A percentile compares a stretch with the other conserved stretches of the same genome.
Conservation (phyloP, 2,329 filamentous ascomycete genomes). For the Mycosphaerelloides madeirae region DNA sequence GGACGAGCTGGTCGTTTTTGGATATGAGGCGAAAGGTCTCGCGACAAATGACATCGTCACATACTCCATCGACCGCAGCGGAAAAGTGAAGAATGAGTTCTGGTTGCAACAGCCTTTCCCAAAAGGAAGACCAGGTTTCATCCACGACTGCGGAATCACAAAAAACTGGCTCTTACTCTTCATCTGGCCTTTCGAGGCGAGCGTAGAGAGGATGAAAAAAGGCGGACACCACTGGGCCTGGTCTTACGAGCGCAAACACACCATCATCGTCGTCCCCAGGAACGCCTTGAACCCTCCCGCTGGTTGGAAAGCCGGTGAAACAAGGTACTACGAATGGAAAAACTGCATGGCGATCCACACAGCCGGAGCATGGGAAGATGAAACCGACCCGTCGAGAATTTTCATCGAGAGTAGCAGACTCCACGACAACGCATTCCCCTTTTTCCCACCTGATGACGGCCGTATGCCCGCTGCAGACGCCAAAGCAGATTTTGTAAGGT, state of each 20-base stretch:
- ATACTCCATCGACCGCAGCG: constrained; percentile 37
- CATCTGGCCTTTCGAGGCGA: constrained; percentile 36
- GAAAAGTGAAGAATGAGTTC: constrained; percentile 37
- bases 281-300: constrained; percentile 13
- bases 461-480: constrained; percentile 30
- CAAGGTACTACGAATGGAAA: constrained; percentile 15
- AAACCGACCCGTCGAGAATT: constrained; percentile 34
- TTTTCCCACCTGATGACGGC: constrained; percentile 38
- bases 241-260: constrained; percentile 25
- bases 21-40: constrained; percentile 39
- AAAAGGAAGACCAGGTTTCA: constrained; percentile 28
- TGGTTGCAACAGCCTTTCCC: constrained; percentile 39
- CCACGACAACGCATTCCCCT: constrained; percentile 42
- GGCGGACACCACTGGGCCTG: constrained; percentile 41
- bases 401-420: constrained; percentile 37
- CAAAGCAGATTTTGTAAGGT: constrained; percentile 42
- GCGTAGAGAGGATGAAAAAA: constrained; percentile 33
- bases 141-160: constrained; percentile 39
- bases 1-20: constrained; percentile 40
- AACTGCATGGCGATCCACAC: constrained; percentile 41
- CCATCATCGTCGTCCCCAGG: constrained; percentile 25
- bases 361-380: constrained; percentile 40
- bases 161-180: constrained; percentile 38
- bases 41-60: constrained; percentile 36
- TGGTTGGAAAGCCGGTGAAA: constrained; percentile 14